These are phyloP conservation scores for Pleurotus sapidus DNA, from an alignment of 768 basidiomycete species.

Conservation along the genomic window DNA sequence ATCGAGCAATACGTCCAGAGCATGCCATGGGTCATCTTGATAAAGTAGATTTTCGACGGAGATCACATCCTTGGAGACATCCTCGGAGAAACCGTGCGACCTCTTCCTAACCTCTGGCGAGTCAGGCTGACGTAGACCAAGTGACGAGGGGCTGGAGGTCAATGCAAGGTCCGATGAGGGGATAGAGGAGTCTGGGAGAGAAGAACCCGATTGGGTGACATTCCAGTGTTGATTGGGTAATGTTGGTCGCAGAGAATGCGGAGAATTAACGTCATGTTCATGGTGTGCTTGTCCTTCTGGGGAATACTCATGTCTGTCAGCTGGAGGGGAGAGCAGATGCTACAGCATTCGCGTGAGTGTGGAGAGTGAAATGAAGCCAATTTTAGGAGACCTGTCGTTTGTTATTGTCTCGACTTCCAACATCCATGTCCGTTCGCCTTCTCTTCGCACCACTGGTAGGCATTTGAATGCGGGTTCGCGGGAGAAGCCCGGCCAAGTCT, in stretches of 20 bases:
- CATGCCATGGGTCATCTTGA: constrained; percentile 41
- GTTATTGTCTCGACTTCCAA: neutral
- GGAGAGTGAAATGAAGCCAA: neutral
- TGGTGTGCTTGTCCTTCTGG: neutral
- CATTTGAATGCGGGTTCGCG: neutral
- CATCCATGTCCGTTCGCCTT: neutral
- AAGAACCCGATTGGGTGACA: neutral
- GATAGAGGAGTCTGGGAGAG: constrained; percentile 6
- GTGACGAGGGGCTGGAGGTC: constrained; percentile 9
- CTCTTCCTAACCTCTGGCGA: neutral
- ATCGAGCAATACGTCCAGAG: constrained; percentile 40
- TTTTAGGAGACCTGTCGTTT: constrained; percentile 7
- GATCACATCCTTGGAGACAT: neutral
- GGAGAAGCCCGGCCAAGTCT: constrained; percentile 40
- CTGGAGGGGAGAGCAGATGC: neutral
- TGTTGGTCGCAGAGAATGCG: constrained; percentile 7
- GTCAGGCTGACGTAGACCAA: constrained; percentile 8
- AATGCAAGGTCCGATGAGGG: constrained; percentile 1
- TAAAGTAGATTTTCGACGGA: constrained; percentile 34
- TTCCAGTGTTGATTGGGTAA: neutral
- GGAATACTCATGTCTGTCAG: constrained; percentile 4
- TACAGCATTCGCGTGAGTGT: neutral
- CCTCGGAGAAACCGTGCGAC: neutral
- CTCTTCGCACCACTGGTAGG: neutral
- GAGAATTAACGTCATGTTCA: too few relatives aligned